A percentile compares a stretch with the other conserved stretches of the same genome.
phyloP scores from a whole-genome alignment of 83 land plant species.

The Thuja plicata region DNA sequence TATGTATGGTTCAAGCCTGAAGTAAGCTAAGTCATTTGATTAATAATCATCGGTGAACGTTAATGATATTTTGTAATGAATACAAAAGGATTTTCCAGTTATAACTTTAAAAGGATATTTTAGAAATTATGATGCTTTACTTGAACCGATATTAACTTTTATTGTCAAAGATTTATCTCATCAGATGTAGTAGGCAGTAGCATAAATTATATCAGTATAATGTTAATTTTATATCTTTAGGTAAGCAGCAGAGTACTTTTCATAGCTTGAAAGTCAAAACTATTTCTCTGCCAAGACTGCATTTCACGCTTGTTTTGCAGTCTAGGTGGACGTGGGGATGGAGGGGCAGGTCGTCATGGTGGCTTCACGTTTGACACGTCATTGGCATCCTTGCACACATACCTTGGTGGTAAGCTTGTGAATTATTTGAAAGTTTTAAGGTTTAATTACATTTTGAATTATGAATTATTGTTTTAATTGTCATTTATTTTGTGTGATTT shows the following conservation, averaged over 20 bases:
- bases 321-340: constrained; percentile 19
- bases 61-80: not conserved
- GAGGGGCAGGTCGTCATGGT: constrained; percentile 25
- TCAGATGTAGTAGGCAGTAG: not conserved
- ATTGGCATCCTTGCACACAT: constrained; percentile 61
- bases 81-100: not conserved
- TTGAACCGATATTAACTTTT: not conserved
- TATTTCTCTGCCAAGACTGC: not conserved
- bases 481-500: constrained; percentile 1
- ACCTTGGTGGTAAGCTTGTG: constrained; percentile 60
- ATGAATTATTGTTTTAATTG: not conserved
- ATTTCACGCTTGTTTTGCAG: constrained; percentile 1
- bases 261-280: not conserved
- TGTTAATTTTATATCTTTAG: not conserved
- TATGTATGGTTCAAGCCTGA: not conserved
- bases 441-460: not conserved
- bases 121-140: not conserved
- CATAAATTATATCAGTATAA: not conserved
- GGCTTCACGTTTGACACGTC: constrained; percentile 46
- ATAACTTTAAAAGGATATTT: not conserved
- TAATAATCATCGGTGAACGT: not conserved
- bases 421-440: not conserved
- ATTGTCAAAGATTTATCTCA: not conserved
- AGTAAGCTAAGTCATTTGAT: not conserved
- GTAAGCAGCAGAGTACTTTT: not conserved